phyloP scores from a whole-genome alignment of 345 rosid genomes.

The Salix suchowensis region DNA sequence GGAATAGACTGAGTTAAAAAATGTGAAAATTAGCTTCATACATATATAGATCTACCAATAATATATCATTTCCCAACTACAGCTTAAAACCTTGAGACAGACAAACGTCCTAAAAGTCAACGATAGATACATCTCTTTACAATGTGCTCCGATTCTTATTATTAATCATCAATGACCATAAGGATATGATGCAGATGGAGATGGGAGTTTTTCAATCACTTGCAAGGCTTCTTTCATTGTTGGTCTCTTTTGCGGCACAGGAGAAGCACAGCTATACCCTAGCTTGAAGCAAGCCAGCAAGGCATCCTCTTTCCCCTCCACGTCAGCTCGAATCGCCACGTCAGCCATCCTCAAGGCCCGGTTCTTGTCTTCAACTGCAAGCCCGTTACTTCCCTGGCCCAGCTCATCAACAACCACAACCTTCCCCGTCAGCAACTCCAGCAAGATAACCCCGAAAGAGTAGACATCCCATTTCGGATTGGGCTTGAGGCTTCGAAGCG shows the following conservation, averaged over 20 bases:
- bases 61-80: constrained; percentile 6
- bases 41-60: not conserved
- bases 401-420: constrained; percentile 64
- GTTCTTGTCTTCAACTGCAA: constrained; percentile 51
- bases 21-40: too few species aligned
- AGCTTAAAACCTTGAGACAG: not conserved
- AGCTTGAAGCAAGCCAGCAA: constrained; percentile 72
- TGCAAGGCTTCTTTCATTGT: constrained; percentile 72
- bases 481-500: constrained; percentile 74
- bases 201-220: constrained; percentile 64
- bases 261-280: constrained; percentile 80
- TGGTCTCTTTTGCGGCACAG: constrained; percentile 80
- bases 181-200: constrained; percentile 20
- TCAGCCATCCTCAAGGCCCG: constrained; percentile 71
- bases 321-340: constrained; percentile 56
- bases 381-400: constrained; percentile 76
- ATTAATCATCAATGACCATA: constrained; percentile 30
- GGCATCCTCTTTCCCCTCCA: constrained; percentile 86
- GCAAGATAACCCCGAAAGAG: constrained; percentile 70
- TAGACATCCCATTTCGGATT: constrained; percentile 88
- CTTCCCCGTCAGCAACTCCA: constrained; percentile 80
- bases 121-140: constrained; percentile 20
- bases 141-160: constrained; percentile 2
- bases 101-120: constrained; percentile 21
- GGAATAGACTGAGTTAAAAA: too few species aligned